Evolutionary conservation across 2,329 filamentous ascomycete genomes (phyloP).

Genomic region (Talaromyces pinophilus): DNA sequence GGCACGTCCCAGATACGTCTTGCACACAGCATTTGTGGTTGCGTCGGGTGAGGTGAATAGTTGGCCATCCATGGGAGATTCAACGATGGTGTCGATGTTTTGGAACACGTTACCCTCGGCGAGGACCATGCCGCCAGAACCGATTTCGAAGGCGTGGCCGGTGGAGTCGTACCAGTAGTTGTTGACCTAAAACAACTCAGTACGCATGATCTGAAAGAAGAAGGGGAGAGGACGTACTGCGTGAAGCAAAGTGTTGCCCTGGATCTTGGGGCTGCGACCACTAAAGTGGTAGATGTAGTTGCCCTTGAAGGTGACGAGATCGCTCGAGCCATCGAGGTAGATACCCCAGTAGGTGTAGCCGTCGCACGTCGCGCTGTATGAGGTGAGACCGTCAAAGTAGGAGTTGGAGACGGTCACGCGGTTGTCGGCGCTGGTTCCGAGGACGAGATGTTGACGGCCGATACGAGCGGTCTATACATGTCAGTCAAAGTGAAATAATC

Average conservation of each 20-base stretch:
- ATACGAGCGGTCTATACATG: conserved; percentile 54
- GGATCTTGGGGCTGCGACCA: conserved; percentile 60
- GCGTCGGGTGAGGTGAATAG: conserved; percentile 42
- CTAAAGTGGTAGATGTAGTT: conserved; percentile 63
- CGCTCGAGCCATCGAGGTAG: conserved; percentile 59
- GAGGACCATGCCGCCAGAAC: conserved; percentile 49
- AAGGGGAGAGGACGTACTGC: conserved; percentile 34
- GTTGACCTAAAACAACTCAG: neutral
- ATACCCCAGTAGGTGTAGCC: conserved; percentile 62
- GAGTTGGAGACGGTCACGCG: conserved; percentile 63
- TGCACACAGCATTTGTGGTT: conserved; percentile 46
- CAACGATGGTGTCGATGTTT: conserved; percentile 51
- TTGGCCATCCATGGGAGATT: conserved; percentile 40
- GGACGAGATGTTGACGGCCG: conserved; percentile 62
- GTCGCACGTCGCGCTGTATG: conserved; percentile 60
- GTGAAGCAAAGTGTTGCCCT: conserved; percentile 59
- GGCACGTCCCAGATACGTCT: conserved; percentile 49
- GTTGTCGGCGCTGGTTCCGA: conserved; percentile 55
- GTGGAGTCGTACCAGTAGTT: conserved; percentile 21
- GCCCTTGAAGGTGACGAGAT: conserved; percentile 60
- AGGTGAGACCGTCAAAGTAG: conserved; percentile 58
- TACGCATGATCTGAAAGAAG: neutral
- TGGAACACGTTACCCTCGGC: conserved; percentile 62
- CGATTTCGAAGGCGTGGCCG: conserved; percentile 32
- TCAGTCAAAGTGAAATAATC: neutral